Evolutionary conservation across 2,329 filamentous ascomycete genomes (phyloP).

Genomic region (Colletotrichum orbiculare): DNA sequence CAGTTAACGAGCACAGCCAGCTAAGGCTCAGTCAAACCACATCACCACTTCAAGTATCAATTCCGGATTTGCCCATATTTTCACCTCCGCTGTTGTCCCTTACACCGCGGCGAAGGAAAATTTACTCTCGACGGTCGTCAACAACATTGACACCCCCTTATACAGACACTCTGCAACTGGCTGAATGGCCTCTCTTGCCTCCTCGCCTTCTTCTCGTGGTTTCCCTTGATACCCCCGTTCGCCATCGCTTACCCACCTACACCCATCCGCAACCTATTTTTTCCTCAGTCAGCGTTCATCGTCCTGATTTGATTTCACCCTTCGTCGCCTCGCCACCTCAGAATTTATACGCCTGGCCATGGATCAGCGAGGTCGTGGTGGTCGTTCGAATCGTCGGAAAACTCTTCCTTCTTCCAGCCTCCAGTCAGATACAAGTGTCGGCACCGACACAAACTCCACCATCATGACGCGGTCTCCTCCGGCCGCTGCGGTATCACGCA

Average conservation of each 20-base stretch:
- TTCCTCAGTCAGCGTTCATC: slow-evolving; percentile 6
- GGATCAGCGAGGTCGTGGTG: slow-evolving; percentile 29
- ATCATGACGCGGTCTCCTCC: slow-evolving; percentile 35
- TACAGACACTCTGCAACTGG: not conserved
- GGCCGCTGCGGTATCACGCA: slow-evolving; percentile 23
- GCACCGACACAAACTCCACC: slow-evolving; percentile 24
- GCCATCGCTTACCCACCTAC: not conserved
- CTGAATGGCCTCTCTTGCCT: slow-evolving; percentile 7
- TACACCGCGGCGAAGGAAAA: slow-evolving; percentile 10
- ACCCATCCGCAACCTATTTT: not conserved
- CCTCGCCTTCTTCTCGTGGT: slow-evolving; percentile 4
- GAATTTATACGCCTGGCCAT: not conserved
- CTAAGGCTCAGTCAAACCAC: slow-evolving; percentile 31
- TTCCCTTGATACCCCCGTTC: not conserved
- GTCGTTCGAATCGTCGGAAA: slow-evolving; percentile 32
- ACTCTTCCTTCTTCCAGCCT: slow-evolving; percentile 27
- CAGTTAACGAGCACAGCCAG: not conserved
- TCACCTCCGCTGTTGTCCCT: slow-evolving; percentile 20
- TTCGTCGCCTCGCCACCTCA: not conserved
- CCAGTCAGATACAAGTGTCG: slow-evolving; percentile 33
- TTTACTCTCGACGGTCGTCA: not conserved
- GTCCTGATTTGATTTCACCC: slow-evolving; percentile 19
- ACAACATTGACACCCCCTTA: not conserved
- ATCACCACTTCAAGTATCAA: slow-evolving; percentile 36
- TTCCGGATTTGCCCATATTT: slow-evolving; percentile 28